Evolutionary conservation across 371 early-diverging fungal species (phyloP).

Genomic region (Mortierella sp.): DNA sequence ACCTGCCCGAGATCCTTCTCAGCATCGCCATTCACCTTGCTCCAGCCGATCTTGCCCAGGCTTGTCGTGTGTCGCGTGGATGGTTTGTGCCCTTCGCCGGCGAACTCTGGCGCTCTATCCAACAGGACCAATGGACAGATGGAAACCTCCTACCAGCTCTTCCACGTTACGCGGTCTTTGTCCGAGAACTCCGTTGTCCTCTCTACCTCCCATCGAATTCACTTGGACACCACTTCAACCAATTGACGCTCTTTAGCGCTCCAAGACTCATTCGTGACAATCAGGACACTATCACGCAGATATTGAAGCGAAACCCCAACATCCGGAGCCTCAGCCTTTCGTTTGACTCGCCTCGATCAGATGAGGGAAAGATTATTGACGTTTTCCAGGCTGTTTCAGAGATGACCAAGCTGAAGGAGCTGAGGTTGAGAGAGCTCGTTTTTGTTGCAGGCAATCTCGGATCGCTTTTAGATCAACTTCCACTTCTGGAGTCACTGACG

Average conservation of each 20-base stretch:
- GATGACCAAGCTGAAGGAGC: neutral
- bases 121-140: conserved; percentile 10
- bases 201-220: neutral
- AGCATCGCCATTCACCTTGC: conserved; percentile 4
- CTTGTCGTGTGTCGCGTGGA: conserved; percentile 2
- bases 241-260: neutral
- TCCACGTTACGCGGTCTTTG: conserved; percentile 4
- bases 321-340: neutral
- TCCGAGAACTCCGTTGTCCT: conserved; percentile 12
- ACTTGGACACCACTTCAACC: neutral
- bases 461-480: neutral
- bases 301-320: conserved; percentile 2
- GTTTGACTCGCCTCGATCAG: neutral
- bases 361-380: neutral
- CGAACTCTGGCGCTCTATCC: conserved; percentile 11
- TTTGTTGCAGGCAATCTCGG: neutral
- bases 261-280: neutral
- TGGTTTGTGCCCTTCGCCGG: conserved; percentile 15
- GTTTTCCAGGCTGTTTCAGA: neutral
- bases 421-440: neutral
- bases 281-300: neutral
- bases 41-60: conserved; percentile 15
- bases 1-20: neutral
- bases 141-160: conserved; percentile 1
- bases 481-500: neutral